Conservation (phyloP, 495 filamentous ascomycete species). For the Bryoglossum gracile region DNA sequence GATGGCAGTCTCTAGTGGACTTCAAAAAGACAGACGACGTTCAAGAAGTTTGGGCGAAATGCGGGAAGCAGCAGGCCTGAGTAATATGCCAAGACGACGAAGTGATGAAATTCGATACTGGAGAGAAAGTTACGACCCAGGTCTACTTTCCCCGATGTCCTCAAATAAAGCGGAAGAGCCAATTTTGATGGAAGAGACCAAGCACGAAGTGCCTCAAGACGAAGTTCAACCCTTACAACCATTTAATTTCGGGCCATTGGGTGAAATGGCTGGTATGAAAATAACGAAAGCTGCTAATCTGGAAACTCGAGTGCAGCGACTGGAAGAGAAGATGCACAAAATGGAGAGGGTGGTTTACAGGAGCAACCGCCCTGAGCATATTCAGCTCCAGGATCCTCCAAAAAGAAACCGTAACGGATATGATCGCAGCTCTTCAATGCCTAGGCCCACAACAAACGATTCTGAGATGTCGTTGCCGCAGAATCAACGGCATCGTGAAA, state of each 20-base stretch:
- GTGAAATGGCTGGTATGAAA: slow-evolving; percentile 44
- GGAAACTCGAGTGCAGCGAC: slow-evolving; percentile 37
- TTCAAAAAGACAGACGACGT: slow-evolving; percentile 42
- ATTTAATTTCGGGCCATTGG: slow-evolving; percentile 42
- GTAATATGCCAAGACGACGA: slow-evolving; percentile 33
- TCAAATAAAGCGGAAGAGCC: slow-evolving; percentile 38
- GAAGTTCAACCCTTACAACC: slow-evolving; percentile 40
- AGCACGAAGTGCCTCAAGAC: slow-evolving; percentile 19
- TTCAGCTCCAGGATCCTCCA: slow-evolving; percentile 18
- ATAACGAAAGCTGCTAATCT: slow-evolving; percentile 46
- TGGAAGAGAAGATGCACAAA: slow-evolving; percentile 40
- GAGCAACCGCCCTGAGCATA: slow-evolving; percentile 17
- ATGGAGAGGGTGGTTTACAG: slow-evolving; percentile 40
- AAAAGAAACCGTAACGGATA: slow-evolving; percentile 6
- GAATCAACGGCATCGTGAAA: slow-evolving; percentile 21
- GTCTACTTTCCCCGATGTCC: slow-evolving; percentile 40
- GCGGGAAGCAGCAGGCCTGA: slow-evolving; percentile 28
- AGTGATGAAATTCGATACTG: slow-evolving; percentile 53
- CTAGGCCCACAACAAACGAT: slow-evolving; percentile 14
- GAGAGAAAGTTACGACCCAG: slow-evolving; percentile 44
- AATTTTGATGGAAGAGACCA: slow-evolving; percentile 25
- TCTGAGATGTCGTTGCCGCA: slow-evolving; percentile 25
- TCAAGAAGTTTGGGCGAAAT: slow-evolving; percentile 48
- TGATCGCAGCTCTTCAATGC: slow-evolving; percentile 4
- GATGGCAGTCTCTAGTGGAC: slow-evolving; percentile 40